Conservation (phyloP, 2,329 filamentous ascomycete genomes). For the Colletotrichum costaricense region DNA sequence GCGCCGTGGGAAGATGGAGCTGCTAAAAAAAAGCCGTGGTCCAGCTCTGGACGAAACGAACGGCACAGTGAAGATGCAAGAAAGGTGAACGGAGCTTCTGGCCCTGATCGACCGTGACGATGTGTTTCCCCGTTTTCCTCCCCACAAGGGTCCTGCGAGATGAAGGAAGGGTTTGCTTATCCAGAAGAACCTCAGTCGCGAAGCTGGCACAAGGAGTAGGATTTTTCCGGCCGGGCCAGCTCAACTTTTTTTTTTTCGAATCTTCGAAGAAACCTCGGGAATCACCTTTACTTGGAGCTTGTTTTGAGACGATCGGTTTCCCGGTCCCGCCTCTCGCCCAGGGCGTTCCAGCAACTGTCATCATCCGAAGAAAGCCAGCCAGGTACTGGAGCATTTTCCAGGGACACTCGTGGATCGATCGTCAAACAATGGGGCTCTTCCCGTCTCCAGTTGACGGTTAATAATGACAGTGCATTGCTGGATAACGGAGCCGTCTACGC, state of each 20-base stretch:
- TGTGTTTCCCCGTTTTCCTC: conserved; percentile 8
- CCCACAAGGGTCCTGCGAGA: conserved; percentile 24
- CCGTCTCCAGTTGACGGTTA: conserved; percentile 15
- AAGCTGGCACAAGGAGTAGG: not conserved
- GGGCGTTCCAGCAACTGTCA: conserved; percentile 10
- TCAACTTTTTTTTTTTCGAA: no score
- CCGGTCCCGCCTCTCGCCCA: not conserved
- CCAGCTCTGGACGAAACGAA: not conserved
- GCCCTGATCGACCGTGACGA: conserved; percentile 25
- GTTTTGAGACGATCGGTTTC: not conserved
- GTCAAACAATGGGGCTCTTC: conserved; percentile 18
- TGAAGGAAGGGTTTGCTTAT: not conserved
- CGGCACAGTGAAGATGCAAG: conserved; percentile 1
- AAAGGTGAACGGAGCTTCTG: conserved; percentile 21
- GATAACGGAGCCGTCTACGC: not conserved
- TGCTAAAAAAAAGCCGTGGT: conserved; percentile 22
- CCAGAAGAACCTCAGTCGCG: not conserved
- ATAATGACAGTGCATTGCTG: not conserved
- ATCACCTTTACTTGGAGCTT: not conserved
- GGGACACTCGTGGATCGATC: conserved; percentile 27
- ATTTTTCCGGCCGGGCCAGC: no score
- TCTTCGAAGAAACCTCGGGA: not conserved
- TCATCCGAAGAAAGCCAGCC: conserved; percentile 18
- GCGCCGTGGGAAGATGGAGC: not conserved
- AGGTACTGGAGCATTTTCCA: conserved; percentile 14